A percentile compares a stretch with the other conserved stretches of the same genome.
Conservation (phyloP, 83 land plant species). For the Picea abies region DNA sequence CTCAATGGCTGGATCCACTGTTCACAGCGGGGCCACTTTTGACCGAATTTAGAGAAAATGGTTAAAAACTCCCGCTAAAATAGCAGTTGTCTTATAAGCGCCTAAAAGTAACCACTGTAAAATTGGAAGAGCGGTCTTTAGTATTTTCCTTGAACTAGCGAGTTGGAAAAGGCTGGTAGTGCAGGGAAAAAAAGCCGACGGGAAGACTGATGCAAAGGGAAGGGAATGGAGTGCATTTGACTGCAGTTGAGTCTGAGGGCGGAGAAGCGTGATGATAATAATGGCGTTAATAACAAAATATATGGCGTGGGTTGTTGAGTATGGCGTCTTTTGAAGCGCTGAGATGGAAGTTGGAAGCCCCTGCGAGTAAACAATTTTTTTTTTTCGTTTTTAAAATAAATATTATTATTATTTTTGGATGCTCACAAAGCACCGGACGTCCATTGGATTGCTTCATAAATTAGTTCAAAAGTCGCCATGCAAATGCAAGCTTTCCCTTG, state of each 20-base stretch:
- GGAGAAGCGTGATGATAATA: too few relatives aligned
- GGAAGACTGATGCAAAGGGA: not conserved
- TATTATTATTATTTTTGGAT: not conserved
- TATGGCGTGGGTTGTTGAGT: not conserved
- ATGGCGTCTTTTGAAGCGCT: not conserved
- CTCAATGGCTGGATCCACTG: too few relatives aligned
- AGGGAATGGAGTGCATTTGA: not conserved
- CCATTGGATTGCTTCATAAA: too few relatives aligned
- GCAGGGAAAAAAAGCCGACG: not conserved
- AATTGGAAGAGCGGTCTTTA: not conserved
- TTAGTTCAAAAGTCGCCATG: not conserved
- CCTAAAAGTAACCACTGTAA: not conserved
- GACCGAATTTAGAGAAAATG: too few relatives aligned
- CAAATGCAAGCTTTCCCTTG: not conserved
- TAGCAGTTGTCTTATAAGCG: too few relatives aligned
- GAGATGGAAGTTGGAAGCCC: too few relatives aligned
- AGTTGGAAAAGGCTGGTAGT: not conserved
- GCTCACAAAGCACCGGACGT: not conserved
- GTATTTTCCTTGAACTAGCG: not conserved
- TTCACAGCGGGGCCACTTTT: too few relatives aligned
- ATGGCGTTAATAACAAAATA: too few relatives aligned
- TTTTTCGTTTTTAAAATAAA: not conserved
- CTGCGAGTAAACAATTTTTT: too few relatives aligned
- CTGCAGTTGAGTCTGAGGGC: not conserved
- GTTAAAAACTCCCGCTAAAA: too few relatives aligned